A percentile compares a stretch with the other conserved stretches of the same genome.
Conservation (phyloP, 768 basidiomycete species). For the Psilocybe sp. region DNA sequence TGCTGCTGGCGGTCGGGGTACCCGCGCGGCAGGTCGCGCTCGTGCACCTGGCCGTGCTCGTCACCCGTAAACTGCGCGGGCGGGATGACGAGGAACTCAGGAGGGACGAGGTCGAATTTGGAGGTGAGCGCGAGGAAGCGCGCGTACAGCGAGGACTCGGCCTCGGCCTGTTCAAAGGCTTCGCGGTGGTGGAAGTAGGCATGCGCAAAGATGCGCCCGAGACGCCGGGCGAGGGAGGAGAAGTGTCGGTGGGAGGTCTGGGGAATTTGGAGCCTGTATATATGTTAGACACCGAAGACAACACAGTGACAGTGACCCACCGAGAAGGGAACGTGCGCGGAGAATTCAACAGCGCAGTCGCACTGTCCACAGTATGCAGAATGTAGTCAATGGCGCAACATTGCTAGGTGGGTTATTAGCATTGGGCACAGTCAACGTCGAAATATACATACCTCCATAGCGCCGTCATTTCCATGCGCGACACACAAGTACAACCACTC, state of each 20-base stretch:
- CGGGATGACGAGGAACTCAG: conserved; percentile 83
- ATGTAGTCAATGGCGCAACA: conserved; percentile 99
- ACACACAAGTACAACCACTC: conserved; percentile 98
- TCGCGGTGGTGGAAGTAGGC: conserved; percentile 95
- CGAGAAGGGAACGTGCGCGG: conserved; percentile 90
- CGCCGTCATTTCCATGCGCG: conserved; percentile 85
- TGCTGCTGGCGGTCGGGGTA: conserved; percentile 6
- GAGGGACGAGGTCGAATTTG: conserved; percentile 78
- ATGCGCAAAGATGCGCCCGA: conserved; percentile 94
- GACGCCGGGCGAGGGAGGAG: conserved; percentile 81
- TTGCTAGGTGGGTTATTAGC: conserved; percentile 45
- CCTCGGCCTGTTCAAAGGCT: conserved; percentile 86
- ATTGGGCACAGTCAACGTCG: not conserved
- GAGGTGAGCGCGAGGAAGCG: conserved; percentile 84
- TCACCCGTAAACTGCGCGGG: conserved; percentile 25
- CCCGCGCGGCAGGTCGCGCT: conserved; percentile 25
- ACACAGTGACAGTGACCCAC: conserved; percentile 33
- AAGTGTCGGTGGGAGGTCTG: conserved; percentile 83
- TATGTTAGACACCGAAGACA: not conserved
- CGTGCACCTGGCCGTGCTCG: conserved; percentile 12
- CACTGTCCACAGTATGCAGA: conserved; percentile 88
- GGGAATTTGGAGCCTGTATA: conserved; percentile 73
- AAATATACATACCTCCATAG: conserved; percentile 66
- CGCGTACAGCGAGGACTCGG: conserved; percentile 85
- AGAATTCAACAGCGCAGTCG: conserved; percentile 88